A percentile compares a stretch with the other conserved stretches of the same genome.
Conservation (phyloP, 192 early-diverging fungal genomes). For the Coemansia sp. region DNA sequence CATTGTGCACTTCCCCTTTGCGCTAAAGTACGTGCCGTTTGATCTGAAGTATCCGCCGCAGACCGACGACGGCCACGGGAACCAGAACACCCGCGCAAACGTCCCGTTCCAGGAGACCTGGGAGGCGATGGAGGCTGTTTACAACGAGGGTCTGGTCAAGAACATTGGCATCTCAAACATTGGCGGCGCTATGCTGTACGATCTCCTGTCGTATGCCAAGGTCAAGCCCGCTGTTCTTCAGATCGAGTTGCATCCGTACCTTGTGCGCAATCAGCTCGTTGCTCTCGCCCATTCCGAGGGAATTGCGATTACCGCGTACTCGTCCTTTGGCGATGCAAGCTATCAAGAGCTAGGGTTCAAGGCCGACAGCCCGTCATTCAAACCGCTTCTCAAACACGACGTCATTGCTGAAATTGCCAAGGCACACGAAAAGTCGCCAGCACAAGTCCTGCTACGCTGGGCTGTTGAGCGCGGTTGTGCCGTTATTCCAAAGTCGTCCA, state of each 20-base stretch:
- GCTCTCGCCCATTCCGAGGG: constrained; percentile 66
- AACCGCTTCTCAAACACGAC: constrained; percentile 23
- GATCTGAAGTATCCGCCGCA: constrained; percentile 29
- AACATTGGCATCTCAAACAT: constrained; percentile 76
- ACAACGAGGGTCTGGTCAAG: constrained; percentile 50
- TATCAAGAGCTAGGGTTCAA: constrained; percentile 23
- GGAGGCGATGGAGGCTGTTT: constrained; percentile 58
- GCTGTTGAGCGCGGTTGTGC: constrained; percentile 67
- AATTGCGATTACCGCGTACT: constrained; percentile 80
- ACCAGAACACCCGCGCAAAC: constrained; percentile 20
- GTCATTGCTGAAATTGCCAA: constrained; percentile 65
- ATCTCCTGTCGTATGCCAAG: constrained; percentile 53
- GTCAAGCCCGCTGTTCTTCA: constrained; percentile 78
- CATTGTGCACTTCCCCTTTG: constrained; percentile 70
- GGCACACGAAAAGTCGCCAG: constrained; percentile 59
- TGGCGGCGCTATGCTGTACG: constrained; percentile 57
- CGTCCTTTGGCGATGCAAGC: constrained; percentile 68
- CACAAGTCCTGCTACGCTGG: constrained; percentile 76
- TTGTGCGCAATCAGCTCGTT: constrained; percentile 64
- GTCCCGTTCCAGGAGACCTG: constrained; percentile 57
- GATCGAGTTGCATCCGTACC: constrained; percentile 76
- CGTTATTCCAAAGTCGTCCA: constrained; percentile 80
- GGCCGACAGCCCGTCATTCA: constrained; percentile 3
- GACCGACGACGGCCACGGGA: constrained; percentile 15
- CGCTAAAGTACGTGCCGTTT: constrained; percentile 55